Percentiles rank a stretch among this genome's conserved stretches.
These are phyloP conservation scores for Lagerstroemia speciosa DNA, from an alignment of 345 rosid genomes.

Conservation along the genomic window DNA sequence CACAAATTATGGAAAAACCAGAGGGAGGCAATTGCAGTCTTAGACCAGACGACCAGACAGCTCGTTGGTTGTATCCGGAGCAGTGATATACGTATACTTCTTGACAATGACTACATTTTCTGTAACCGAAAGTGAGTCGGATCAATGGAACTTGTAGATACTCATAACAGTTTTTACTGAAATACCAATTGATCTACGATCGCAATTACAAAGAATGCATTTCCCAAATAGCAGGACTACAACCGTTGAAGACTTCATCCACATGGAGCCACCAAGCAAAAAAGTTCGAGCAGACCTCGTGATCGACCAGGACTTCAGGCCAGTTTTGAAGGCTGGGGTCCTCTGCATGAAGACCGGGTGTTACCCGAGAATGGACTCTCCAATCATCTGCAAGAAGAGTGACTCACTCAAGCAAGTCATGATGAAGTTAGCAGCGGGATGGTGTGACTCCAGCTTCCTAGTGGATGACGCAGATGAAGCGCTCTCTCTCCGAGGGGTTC, in stretches of 20 bases:
- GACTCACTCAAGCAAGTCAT: conserved; percentile 36
- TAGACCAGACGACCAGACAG: not conserved
- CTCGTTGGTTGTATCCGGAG: not conserved
- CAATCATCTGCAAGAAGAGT: conserved; percentile 17
- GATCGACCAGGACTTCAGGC: not conserved
- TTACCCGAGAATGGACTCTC: conserved; percentile 32
- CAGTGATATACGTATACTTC: not conserved
- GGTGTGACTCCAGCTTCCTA: conserved; percentile 19
- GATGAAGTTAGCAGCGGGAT: conserved; percentile 22
- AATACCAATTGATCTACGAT: not conserved
- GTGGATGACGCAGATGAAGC: not conserved
- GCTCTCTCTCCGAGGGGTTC: not conserved
- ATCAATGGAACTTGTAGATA: not conserved
- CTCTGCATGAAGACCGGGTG: conserved; percentile 13
- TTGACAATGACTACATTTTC: not conserved
- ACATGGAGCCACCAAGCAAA: not conserved
- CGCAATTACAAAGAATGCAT: not conserved
- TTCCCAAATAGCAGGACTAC: not conserved
- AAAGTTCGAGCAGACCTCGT: not conserved
- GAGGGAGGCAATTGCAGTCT: not conserved
- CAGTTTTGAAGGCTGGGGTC: not conserved
- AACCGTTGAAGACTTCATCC: not conserved
- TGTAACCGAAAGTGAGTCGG: not conserved
- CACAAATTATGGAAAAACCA: not conserved
- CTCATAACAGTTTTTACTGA: no score